Evolutionary conservation across 2,329 filamentous ascomycete species (phyloP).

Genomic region (Didymella sp.): DNA sequence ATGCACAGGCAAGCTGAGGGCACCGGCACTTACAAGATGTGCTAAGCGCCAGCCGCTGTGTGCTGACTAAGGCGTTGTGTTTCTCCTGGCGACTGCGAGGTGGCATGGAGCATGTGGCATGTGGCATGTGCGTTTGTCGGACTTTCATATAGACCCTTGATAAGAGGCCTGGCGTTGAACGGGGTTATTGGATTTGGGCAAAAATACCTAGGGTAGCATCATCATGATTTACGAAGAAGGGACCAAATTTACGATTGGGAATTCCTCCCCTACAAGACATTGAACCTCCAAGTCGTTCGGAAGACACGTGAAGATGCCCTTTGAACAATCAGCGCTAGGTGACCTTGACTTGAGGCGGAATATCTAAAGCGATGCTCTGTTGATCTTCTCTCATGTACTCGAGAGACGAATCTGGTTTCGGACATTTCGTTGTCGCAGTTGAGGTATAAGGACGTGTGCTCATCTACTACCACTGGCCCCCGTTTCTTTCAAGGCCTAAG

Average conservation of each 20-base stretch:
- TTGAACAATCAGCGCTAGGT: neutral
- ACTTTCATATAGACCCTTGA: conserved; percentile 17
- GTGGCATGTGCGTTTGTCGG: conserved; percentile 19
- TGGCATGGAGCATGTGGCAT: conserved; percentile 7
- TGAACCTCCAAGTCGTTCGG: neutral
- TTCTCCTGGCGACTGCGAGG: conserved; percentile 1
- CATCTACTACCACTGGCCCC: too few species aligned
- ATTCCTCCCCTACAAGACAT: conserved; percentile 45
- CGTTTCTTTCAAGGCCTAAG: too few species aligned
- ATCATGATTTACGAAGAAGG: conserved; percentile 44
- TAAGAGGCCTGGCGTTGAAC: conserved; percentile 18
- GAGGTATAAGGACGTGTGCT: too few species aligned
- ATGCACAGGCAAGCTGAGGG: conserved; percentile 72
- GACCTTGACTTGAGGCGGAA: neutral
- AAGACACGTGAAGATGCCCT: neutral
- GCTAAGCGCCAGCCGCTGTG: conserved; percentile 25
- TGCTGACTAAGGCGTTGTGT: neutral
- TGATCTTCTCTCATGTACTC: neutral
- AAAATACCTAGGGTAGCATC: conserved; percentile 44
- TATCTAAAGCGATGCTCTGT: neutral
- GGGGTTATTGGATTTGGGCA: conserved; percentile 17
- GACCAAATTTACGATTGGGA: conserved; percentile 45
- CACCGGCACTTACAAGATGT: conserved; percentile 78
- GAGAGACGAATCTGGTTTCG: too few species aligned
- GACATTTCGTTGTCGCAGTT: too few species aligned